Evolutionary conservation across 345 rosid genomes (phyloP).

Genomic region (Brassica nigra): DNA sequence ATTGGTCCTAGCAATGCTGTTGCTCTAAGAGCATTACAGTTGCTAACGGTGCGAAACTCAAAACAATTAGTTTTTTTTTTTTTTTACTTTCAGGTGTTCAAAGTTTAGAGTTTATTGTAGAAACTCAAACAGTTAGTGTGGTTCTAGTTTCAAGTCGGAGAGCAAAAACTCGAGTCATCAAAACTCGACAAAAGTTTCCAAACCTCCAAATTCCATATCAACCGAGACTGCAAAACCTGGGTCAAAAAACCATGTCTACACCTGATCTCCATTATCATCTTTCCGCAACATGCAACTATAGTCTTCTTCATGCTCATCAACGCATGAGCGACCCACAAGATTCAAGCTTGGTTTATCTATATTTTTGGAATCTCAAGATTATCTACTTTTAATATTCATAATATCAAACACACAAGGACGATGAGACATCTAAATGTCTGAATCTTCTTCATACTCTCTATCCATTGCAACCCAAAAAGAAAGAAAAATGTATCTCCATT

Average conservation of each 20-base stretch:
- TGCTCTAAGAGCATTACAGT: background rate
- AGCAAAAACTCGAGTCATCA: background rate
- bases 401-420: background rate
- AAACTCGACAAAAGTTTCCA: background rate
- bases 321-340: background rate
- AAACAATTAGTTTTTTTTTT: too few species aligned
- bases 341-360: background rate
- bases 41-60: background rate
- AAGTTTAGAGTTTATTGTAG: background rate
- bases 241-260: background rate
- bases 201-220: background rate
- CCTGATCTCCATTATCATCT: background rate
- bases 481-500: constrained; percentile 17
- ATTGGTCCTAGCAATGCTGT: too few species aligned
- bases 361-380: background rate
- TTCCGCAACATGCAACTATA: background rate
- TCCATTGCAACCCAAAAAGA: constrained; percentile 20
- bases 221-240: too few species aligned
- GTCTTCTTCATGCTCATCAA: background rate
- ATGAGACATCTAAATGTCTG: background rate
- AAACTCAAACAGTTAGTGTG: background rate
- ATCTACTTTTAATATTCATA: background rate
- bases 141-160: background rate
- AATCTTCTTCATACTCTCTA: constrained; percentile 1
- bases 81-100: background rate